Percentiles rank a stretch among this genome's conserved stretches.
These are phyloP conservation scores for Thalassiosira exigua DNA, from an alignment of 352 stramenopile genomes.

Conservation along the genomic window DNA sequence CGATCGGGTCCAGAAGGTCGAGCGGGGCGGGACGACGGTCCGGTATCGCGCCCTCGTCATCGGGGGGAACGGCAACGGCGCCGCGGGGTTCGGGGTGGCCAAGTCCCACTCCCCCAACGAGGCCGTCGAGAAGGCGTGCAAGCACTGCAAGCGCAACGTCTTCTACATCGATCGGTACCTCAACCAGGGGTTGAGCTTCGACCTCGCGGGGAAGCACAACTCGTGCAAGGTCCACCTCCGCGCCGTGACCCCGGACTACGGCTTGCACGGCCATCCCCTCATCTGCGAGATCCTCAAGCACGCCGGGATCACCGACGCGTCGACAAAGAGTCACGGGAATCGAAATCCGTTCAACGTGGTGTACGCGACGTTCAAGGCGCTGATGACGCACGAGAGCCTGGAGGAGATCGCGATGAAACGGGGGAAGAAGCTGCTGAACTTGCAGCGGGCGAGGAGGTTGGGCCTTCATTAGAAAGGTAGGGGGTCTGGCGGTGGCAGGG, in stretches of 20 bases:
- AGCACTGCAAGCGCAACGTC: slow-evolving; percentile 92
- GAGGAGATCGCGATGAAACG: slow-evolving; percentile 94
- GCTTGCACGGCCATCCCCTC: slow-evolving; percentile 78
- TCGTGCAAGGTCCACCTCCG: slow-evolving; percentile 91
- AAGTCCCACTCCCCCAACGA: slow-evolving; percentile 90
- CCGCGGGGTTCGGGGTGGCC: slow-evolving; percentile 92
- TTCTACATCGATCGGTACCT: slow-evolving; percentile 95
- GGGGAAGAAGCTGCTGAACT: slow-evolving; percentile 81
- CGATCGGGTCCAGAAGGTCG: slow-evolving; percentile 86
- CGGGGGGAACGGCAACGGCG: slow-evolving; percentile 92
- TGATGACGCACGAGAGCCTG: slow-evolving; percentile 92
- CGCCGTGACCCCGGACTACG: slow-evolving; percentile 71
- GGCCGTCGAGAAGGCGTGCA: slow-evolving; percentile 89
- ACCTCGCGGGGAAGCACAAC: slow-evolving; percentile 95
- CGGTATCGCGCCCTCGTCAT: slow-evolving; percentile 92
- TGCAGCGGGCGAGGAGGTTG: slow-evolving; percentile 77
- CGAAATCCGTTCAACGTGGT: slow-evolving; percentile 94
- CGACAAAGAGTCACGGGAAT: slow-evolving; percentile 92
- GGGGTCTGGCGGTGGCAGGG: background rate
- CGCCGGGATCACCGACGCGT: slow-evolving; percentile 93
- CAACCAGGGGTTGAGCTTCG: slow-evolving; percentile 89
- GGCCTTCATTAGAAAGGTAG: slow-evolving; percentile 51
- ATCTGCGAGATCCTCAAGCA: slow-evolving; percentile 82
- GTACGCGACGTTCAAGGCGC: slow-evolving; percentile 93
- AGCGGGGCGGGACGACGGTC: slow-evolving; percentile 91